These are phyloP conservation scores for Besnoitia besnoiti DNA, from an alignment of 169 alveolate genomes.

Conservation along the genomic window DNA sequence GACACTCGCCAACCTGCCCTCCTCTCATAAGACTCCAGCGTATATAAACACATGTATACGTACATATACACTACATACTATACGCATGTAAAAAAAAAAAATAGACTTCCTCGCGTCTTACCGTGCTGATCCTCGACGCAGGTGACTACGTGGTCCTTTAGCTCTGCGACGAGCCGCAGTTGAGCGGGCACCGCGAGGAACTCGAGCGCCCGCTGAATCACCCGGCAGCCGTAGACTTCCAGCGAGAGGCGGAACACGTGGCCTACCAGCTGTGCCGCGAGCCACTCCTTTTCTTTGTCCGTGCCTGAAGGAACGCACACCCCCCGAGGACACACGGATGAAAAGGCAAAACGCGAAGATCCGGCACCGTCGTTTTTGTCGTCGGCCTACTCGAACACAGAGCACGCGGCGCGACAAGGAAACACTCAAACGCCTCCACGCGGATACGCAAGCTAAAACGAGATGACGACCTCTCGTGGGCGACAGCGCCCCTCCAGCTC, in stretches of 20 bases:
- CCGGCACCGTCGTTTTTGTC: no score
- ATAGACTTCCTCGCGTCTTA: not conserved
- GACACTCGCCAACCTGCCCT: no score
- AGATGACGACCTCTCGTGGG: not conserved
- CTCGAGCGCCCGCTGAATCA: slow-evolving; percentile 70
- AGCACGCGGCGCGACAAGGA: no score
- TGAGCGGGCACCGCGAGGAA: slow-evolving; percentile 26
- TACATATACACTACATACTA: no score
- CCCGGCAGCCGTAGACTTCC: slow-evolving; percentile 75
- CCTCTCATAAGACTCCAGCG: no score
- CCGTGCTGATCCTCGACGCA: slow-evolving; percentile 82
- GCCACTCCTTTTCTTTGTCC: slow-evolving; percentile 66
- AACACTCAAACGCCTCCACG: no score
- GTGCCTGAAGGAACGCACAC: slow-evolving; percentile 53
- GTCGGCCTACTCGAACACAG: no score
- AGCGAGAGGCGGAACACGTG: slow-evolving; percentile 72
- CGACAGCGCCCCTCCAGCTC: not conserved
- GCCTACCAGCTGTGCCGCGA: slow-evolving; percentile 73
- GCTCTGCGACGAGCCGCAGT: slow-evolving; percentile 64
- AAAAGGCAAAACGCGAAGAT: no score
- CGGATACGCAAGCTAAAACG: not conserved
- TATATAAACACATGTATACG: no score
- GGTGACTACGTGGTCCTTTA: slow-evolving; percentile 72
- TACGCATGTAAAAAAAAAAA: no score
- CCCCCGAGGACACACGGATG: not conserved